phyloP scores from a whole-genome alignment of 352 stramenopile genomes.

The Phytophthora cryptogea region DNA sequence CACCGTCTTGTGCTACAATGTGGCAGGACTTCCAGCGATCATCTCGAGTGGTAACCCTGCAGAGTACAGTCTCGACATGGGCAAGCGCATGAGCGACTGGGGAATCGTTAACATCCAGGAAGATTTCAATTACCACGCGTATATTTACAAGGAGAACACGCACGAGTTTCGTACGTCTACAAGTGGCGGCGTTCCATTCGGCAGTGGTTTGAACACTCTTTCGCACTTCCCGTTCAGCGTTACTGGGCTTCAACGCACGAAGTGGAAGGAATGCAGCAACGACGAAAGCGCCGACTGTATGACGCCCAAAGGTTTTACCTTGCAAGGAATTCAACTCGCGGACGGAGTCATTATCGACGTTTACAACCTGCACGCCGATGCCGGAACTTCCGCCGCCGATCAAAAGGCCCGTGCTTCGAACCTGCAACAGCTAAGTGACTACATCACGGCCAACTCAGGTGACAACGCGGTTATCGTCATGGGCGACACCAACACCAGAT shows the following conservation, averaged over 20 bases:
- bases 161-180: conserved; percentile 50
- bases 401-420: conserved; percentile 41
- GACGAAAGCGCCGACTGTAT: conserved; percentile 54
- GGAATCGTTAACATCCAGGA: conserved; percentile 51
- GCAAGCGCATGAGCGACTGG: conserved; percentile 47
- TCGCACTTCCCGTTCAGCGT: conserved; percentile 48
- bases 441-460: conserved; percentile 46
- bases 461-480: conserved; percentile 55
- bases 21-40: conserved; percentile 46
- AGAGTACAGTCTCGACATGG: conserved; percentile 49
- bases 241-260: conserved; percentile 41
- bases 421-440: conserved; percentile 51
- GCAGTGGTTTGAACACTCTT: conserved; percentile 56
- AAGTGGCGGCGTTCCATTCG: conserved; percentile 50
- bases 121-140: conserved; percentile 49
- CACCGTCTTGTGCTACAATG: conserved; percentile 51
- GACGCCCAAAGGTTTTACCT: conserved; percentile 62
- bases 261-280: conserved; percentile 52
- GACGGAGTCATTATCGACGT: conserved; percentile 48
- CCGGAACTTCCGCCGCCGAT: conserved; percentile 35
- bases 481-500: conserved; percentile 61
- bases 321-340: conserved; percentile 44
- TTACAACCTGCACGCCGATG: conserved; percentile 62
- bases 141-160: conserved; percentile 45
- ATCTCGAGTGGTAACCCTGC: conserved; percentile 51